Evolutionary conservation across 2,329 filamentous ascomycete species (phyloP).

Genomic region (Dendrostoma leiphaemia): DNA sequence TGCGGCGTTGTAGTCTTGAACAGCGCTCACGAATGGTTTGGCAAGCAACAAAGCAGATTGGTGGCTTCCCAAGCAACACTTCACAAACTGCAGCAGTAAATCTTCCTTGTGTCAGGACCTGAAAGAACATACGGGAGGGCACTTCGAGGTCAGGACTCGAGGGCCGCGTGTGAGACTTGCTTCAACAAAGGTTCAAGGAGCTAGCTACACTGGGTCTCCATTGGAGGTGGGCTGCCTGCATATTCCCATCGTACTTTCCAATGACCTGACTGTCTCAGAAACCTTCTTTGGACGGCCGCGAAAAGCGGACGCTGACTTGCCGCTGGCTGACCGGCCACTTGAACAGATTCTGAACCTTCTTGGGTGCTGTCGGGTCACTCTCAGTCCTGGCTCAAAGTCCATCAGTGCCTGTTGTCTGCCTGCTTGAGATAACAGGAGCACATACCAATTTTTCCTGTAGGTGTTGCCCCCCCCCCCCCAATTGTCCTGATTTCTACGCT

Average conservation of each 20-base stretch:
- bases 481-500: too few relatives aligned
- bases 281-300: background rate
- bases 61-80: background rate
- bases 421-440: background rate
- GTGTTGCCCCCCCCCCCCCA: too few relatives aligned
- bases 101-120: background rate
- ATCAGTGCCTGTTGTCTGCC: background rate
- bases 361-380: background rate
- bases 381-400: background rate
- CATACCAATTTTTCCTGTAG: background rate
- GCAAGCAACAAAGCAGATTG: background rate
- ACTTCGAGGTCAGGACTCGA: background rate
- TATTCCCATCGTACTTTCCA: background rate
- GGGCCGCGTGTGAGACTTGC: background rate
- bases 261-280: background rate
- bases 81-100: background rate
- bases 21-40: background rate
- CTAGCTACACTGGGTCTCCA: background rate
- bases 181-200: background rate
- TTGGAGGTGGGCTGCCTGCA: background rate
- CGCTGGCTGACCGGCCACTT: background rate
- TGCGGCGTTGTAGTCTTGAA: too few relatives aligned
- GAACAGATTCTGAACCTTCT: background rate
- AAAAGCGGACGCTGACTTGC: background rate
- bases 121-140: background rate